phyloP scores from a whole-genome alignment of 2,329 filamentous ascomycete species.

The Fusarium sp. region DNA sequence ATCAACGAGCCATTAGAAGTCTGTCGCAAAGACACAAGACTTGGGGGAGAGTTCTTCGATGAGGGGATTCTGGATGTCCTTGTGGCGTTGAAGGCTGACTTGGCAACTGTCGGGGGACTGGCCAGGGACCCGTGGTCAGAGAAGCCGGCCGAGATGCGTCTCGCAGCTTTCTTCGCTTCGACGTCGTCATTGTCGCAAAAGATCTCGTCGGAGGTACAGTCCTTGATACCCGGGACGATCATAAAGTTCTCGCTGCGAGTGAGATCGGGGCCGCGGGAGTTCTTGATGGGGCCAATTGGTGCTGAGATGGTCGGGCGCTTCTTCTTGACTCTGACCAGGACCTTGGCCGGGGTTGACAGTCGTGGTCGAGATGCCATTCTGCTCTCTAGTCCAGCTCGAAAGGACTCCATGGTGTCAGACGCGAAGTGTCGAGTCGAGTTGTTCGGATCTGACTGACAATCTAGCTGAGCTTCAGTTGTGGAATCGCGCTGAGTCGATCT shows the following conservation, averaged over 20 bases:
- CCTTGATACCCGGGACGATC: constrained; percentile 52
- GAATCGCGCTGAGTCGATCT: neutral
- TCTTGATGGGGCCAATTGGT: constrained; percentile 54
- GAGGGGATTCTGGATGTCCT: constrained; percentile 26
- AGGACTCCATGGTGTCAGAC: constrained; percentile 33
- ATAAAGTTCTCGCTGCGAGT: constrained; percentile 50
- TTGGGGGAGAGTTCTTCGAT: constrained; percentile 27
- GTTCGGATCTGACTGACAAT: no score
- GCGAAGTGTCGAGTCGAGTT: neutral
- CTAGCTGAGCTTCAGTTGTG: neutral
- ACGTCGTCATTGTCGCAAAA: constrained; percentile 2
- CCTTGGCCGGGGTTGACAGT: constrained; percentile 25
- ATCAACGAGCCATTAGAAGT: constrained; percentile 20
- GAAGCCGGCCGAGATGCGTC: constrained; percentile 49
- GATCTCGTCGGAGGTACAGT: constrained; percentile 44
- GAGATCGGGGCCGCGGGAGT: constrained; percentile 51
- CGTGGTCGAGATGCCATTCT: constrained; percentile 21
- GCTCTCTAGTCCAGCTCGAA: constrained; percentile 19
- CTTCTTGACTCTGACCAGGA: constrained; percentile 29
- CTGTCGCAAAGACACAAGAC: constrained; percentile 24
- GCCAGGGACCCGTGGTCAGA: constrained; percentile 38
- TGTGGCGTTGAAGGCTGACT: constrained; percentile 44
- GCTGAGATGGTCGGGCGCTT: constrained; percentile 49
- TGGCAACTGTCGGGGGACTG: constrained; percentile 47
- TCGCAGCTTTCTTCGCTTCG: constrained; percentile 29